A percentile compares a stretch with the other conserved stretches of the same genome.
Evolutionary conservation across 2,329 filamentous ascomycete genomes (phyloP).

Genomic region (Ascochyta clinopodiicola): DNA sequence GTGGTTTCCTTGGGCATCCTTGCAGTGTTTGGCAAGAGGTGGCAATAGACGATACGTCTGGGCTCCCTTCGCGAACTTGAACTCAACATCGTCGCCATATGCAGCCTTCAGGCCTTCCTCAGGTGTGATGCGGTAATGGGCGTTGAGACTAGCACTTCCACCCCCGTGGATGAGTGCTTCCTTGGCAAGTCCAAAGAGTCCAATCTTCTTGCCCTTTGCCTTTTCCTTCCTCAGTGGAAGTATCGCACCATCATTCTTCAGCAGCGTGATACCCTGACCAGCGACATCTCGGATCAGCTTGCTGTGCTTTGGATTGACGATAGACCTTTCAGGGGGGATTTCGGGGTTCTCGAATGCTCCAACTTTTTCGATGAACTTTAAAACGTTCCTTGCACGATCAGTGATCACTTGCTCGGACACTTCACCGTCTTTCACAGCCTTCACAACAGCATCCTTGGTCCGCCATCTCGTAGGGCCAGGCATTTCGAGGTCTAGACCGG

Average conservation of each 20-base stretch:
- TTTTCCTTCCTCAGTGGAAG: conserved; percentile 70
- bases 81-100: conserved; percentile 39
- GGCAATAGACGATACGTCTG: conserved; percentile 45
- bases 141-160: conserved; percentile 39
- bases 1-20: conserved; percentile 32
- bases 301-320: conserved; percentile 67
- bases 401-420: conserved; percentile 49
- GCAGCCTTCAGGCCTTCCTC: conserved; percentile 35
- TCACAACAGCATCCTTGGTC: conserved; percentile 68
- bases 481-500: conserved; percentile 49
- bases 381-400: conserved; percentile 38
- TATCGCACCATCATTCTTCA: conserved; percentile 72
- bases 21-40: conserved; percentile 35
- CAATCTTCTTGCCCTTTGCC: conserved; percentile 62
- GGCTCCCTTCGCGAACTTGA: conserved; percentile 43
- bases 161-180: conserved; percentile 45
- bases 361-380: conserved; percentile 71
- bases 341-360: conserved; percentile 67
- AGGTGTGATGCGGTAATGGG: conserved; percentile 37
- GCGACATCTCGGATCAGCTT: conserved; percentile 69
- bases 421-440: conserved; percentile 55
- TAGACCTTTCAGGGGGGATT: conserved; percentile 63
- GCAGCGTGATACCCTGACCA: conserved; percentile 71
- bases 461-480: conserved; percentile 67
- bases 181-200: conserved; percentile 74